phyloP scores from a whole-genome alignment of 2,329 filamentous ascomycete genomes.

The Trichoderma brevicompactum region DNA sequence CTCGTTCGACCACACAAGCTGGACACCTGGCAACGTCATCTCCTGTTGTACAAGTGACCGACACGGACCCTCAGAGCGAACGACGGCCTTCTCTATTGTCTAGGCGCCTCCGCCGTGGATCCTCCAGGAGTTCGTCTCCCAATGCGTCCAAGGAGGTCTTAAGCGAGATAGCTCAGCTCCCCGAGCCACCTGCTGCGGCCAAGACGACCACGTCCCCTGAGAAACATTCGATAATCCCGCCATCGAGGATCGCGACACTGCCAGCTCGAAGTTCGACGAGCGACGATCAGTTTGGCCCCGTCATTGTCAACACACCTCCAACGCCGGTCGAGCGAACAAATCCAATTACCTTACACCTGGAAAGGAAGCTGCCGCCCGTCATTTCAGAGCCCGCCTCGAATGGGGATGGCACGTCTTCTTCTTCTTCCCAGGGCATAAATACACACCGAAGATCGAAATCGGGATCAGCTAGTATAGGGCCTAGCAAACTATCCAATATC shows the following conservation, averaged over 20 bases:
- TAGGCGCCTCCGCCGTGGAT: slow-evolving; percentile 65
- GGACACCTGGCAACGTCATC: slow-evolving; percentile 69
- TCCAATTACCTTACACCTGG: slow-evolving; percentile 35
- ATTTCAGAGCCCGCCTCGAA: slow-evolving; percentile 36
- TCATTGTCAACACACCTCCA: slow-evolving; percentile 69
- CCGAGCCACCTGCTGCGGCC: slow-evolving; percentile 38
- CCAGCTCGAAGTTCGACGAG: slow-evolving; percentile 55
- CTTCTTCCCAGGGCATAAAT: slow-evolving; percentile 71
- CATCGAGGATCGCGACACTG: slow-evolving; percentile 40
- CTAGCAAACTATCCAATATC: slow-evolving; percentile 86
- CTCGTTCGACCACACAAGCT: slow-evolving; percentile 53
- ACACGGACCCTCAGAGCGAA: slow-evolving; percentile 42
- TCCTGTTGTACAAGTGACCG: slow-evolving; percentile 64
- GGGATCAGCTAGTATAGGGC: slow-evolving; percentile 61
- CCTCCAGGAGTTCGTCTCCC: slow-evolving; percentile 26
- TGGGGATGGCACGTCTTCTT: slow-evolving; percentile 61
- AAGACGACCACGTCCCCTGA: slow-evolving; percentile 39
- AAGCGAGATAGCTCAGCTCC: slow-evolving; percentile 30
- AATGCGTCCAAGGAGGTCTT: slow-evolving; percentile 25
- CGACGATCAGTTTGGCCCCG: slow-evolving; percentile 51
- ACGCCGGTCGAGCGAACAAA: slow-evolving; percentile 58
- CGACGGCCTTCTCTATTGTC: slow-evolving; percentile 54
- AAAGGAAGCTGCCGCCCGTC: slow-evolving; percentile 39
- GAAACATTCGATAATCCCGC: slow-evolving; percentile 36
- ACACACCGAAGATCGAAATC: slow-evolving; percentile 64